Evolutionary conservation across 208 protist species (phyloP).

Genomic region (Trichomonas tenax): DNA sequence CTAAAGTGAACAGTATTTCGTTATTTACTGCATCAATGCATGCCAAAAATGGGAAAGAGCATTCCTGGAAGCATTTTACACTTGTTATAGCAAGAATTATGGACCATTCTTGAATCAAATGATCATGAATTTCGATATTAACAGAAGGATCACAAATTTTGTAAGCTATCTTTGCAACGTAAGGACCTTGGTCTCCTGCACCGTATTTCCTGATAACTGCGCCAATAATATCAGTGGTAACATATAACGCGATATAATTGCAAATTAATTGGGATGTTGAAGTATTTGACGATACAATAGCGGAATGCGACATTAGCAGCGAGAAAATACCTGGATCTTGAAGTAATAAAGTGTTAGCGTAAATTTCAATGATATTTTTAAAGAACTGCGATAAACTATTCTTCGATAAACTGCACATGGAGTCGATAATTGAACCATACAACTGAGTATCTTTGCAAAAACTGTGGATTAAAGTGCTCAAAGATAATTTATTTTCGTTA

Average conservation of each 20-base stretch:
- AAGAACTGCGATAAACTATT: not conserved
- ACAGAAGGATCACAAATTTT: not conserved
- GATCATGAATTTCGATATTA: not conserved
- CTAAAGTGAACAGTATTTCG: not conserved
- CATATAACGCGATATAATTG: not conserved
- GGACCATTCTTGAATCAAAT: not conserved
- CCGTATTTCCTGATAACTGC: not conserved
- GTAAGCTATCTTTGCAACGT: not conserved
- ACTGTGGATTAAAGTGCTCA: not conserved
- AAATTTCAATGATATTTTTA: not conserved
- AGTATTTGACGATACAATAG: not conserved
- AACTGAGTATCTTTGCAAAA: not conserved
- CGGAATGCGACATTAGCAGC: not conserved
- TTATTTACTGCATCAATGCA: not conserved
- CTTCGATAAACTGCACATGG: not conserved
- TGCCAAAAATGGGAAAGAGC: not conserved
- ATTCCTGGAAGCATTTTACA: not conserved
- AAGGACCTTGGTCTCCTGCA: not conserved
- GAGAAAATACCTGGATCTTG: not conserved
- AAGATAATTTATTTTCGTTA: not conserved
- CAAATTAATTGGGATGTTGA: not conserved
- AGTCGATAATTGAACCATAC: not conserved
- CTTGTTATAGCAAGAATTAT: not conserved
- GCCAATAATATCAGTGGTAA: not conserved
- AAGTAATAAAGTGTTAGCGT: not conserved